Base-by-base conservation (phyloP, 768 basidiomycete species). In the Chiua virens region DNA sequence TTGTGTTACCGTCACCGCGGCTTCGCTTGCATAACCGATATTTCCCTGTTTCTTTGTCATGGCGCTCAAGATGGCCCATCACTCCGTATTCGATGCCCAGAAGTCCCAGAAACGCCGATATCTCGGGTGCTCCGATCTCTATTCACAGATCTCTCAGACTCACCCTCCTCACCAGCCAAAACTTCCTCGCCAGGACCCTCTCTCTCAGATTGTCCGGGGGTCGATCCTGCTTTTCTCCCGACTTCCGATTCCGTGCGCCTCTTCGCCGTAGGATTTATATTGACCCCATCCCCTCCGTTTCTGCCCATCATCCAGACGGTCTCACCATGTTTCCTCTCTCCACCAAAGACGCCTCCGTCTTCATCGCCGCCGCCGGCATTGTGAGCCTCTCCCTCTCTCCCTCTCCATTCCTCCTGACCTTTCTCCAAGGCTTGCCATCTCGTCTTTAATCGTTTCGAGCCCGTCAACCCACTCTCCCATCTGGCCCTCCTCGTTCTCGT, bases 1-100 rank as follows among this genome's bases (percentile, higher is more conserved):
- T 55, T 55, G 63, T 55, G 47, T 35, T 69, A 54, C 67, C 69
- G 69, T 69, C 63, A 71, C 68, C 68, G 69, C 61, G 69, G 69
- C 58, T 58, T 71, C 66, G 63, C 65, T 69, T 63, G 63, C 61
- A 59, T 67, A 68, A 51, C 68, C 66, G 68, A 68, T 66, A 49
- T 61, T 68, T 67, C 42, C 63, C 60, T 55, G 43, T 59, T 66
- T 55, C 58, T 70, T 63, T 61, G 65, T 68, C 59, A 68, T 60
- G 57, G 47, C 45, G 49, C 60, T 52, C 62, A 52, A 48, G 49
- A 50, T 48, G 50, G 56, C 45, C 34, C 34, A 34, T 17, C 45
- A 35, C 58, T 65, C 65, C 58, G 51, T 57, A 63, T 50, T 66
- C 58, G 52, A 60, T 56, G 44, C 52, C 41, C 47, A 37, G 42